Base-by-base conservation (phyloP, 2,329 filamentous ascomycete species). In the Botrytis sinoallii region DNA sequence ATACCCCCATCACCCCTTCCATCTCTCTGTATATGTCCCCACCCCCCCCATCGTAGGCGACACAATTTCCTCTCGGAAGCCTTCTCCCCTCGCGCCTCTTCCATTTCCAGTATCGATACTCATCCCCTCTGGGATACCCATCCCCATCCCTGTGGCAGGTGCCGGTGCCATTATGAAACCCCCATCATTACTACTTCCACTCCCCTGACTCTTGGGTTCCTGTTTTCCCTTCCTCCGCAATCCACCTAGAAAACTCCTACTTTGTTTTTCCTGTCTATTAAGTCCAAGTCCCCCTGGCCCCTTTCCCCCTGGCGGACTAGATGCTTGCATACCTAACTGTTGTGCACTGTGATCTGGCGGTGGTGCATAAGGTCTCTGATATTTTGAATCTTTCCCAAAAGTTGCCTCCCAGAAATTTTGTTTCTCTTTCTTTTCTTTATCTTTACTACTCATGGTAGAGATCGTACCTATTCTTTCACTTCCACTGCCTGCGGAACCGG, bases 371-470 rank as follows among this genome's bases (percentile, higher is more conserved):
- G 76, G 76, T 69, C 75, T 75, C 40, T 77, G 76, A 55, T 75
- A 75, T 69, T 78, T 78, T 52, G 73, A 77, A 18, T 81, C 78
- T 42, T 79, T 79, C 20, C 79, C 79, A 75, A 81, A 81, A 1
- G 78, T 79, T 5, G 74, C 68, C 46, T 82, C 80, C 80, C 80
- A 81, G 71, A 81, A 81, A 63, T 75, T 79, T 69, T 81, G 80
- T 14, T 77, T 73, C 29, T 81, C 79, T 65, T 75, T 77, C 25
- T 66, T 79, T 78, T 42, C 75, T 73, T 70, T 73, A 12, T 73
- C 66, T 66, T 48, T 73, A 8, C 10, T 73, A 9, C 64, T 32
- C 20, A 32, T n/a, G 44, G 4, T 32, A 44, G 32, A 60, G 44
- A 20, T 46, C 8, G n/a, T 22, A 16, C 48, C 38, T 8, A n/a